Evolutionary conservation across 768 basidiomycete genomes (phyloP).

Genomic region (Kwoniella europaea): DNA sequence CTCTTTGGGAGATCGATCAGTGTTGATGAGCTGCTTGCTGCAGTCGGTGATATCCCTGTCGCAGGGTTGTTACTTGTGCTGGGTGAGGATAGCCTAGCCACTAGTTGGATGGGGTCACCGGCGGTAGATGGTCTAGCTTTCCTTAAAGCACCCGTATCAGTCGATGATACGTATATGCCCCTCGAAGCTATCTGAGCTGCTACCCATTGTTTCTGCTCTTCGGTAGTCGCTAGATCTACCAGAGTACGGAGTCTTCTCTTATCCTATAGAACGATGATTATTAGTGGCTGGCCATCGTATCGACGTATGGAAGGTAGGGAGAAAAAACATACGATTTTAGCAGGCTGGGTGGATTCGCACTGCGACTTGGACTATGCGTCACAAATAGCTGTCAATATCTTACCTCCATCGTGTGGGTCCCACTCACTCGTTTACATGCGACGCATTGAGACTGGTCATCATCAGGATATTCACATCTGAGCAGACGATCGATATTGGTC

Average conservation of each 20-base stretch:
- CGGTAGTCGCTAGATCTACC: slow-evolving; percentile 23
- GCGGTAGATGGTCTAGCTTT: slow-evolving; percentile 17
- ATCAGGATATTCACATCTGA: slow-evolving; percentile 24
- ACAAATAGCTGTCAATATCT: no score
- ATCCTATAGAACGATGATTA: neutral
- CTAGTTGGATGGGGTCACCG: slow-evolving; percentile 11
- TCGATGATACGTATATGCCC: slow-evolving; percentile 20
- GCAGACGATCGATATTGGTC: neutral
- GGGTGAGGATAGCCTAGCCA: slow-evolving; percentile 17
- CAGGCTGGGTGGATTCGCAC: slow-evolving; percentile 24
- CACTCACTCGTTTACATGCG: slow-evolving; percentile 18
- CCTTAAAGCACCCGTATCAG: slow-evolving; percentile 10
- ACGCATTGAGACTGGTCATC: neutral
- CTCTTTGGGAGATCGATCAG: neutral
- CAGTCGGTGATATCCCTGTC: neutral
- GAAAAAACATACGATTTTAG: slow-evolving; percentile 13
- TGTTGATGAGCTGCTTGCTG: neutral
- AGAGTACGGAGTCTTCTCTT: slow-evolving; percentile 18
- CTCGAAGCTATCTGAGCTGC: slow-evolving; percentile 19
- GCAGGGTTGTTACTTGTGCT: neutral
- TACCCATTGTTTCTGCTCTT: slow-evolving; percentile 26
- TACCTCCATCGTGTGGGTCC: no score
- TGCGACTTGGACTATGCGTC: neutral
- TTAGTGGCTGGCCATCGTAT: neutral
- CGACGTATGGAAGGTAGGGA: neutral